phyloP scores from a whole-genome alignment of 768 basidiomycete genomes.

The Boletus sp. region DNA sequence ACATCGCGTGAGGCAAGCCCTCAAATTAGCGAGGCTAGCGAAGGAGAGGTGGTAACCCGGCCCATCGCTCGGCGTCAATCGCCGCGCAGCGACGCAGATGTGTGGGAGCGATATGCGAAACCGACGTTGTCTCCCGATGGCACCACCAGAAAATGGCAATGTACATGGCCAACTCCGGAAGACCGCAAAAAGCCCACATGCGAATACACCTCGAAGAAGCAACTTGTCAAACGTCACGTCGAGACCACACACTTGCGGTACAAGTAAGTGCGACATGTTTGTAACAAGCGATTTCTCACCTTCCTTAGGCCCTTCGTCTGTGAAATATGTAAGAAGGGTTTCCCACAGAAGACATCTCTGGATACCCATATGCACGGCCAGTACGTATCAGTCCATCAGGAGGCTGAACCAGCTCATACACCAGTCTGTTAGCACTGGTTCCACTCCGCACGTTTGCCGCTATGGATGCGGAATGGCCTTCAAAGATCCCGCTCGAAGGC shows the following conservation, averaged over 20 bases:
- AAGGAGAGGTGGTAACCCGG: slow-evolving; percentile 17
- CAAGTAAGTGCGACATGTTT: slow-evolving; percentile 43
- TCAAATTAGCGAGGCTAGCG: slow-evolving; percentile 33
- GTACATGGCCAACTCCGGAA: slow-evolving; percentile 40
- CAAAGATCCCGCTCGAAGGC: slow-evolving; percentile 64
- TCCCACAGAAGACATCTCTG: slow-evolving; percentile 58
- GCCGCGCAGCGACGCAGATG: slow-evolving; percentile 27
- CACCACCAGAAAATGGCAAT: slow-evolving; percentile 38
- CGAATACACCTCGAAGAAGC: slow-evolving; percentile 52
- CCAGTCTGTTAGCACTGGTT: slow-evolving; percentile 47
- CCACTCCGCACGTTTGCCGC: slow-evolving; percentile 52
- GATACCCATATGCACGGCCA: slow-evolving; percentile 57
- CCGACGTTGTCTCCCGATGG: slow-evolving; percentile 34
- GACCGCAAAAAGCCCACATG: slow-evolving; percentile 36
- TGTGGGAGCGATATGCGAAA: slow-evolving; percentile 36
- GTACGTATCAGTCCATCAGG: slow-evolving; percentile 31
- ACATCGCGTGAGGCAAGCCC: slow-evolving; percentile 31
- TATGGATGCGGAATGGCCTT: slow-evolving; percentile 52
- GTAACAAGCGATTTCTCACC: slow-evolving; percentile 14
- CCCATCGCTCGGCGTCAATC: slow-evolving; percentile 24
- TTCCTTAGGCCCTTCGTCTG: slow-evolving; percentile 49
- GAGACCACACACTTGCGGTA: slow-evolving; percentile 60
- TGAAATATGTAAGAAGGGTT: slow-evolving; percentile 50
- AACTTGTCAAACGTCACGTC: slow-evolving; percentile 68
- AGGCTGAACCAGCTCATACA: slow-evolving; percentile 10